Evolutionary conservation across 108 stramenopile genomes (phyloP), one percentile per base, ranked within the genome.

Genomic region (Nitzschia sp.): DNA sequence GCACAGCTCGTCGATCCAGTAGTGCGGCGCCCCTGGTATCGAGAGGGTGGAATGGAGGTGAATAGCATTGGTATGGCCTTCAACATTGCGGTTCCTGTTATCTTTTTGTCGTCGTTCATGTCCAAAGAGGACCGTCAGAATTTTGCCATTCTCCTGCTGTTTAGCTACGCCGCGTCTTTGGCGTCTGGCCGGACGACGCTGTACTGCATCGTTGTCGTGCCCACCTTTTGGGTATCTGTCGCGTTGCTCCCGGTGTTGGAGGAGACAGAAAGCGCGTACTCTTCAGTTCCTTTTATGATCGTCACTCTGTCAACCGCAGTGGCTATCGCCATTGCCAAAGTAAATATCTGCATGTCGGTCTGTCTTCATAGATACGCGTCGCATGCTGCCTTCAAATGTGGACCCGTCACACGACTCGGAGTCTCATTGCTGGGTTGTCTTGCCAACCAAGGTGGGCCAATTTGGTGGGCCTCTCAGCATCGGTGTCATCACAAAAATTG

Each of bases 401-500:
- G 71, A 1, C 71, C 73, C 0, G 0, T 44, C 1, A 82, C 64
- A 31, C 78, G 75, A 29, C n/a, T 80, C 33, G 28, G 68, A 38
- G 15, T 87, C 52, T 67, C 66, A 33, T n/a, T 82, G 4, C 22
- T 74, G n/a, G 83, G 83, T 8, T 87, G 81, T 33, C 46, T 69
- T 22, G 83, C 81, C 30, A 78, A 79, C 53, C 86, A 87, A 36
- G 83, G 86, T 1, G 78, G 80, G 16, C 86, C 86, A 0, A 72
- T 87, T 34, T 87, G 86, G 86, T 87, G 86, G 86, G 83, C 86
- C 6, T 67, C 68, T 0, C 80, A 82, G 45, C 86, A 87, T 77
- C 69, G 80, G 1, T 71, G 81, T 44, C 86, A 87, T 64, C 86
- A 87, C 72, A 84, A 82, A 41, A 58, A 79, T 53, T 85, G 84